Conservation (phyloP, 2,329 filamentous ascomycete genomes). For the Knufia fluminis region DNA sequence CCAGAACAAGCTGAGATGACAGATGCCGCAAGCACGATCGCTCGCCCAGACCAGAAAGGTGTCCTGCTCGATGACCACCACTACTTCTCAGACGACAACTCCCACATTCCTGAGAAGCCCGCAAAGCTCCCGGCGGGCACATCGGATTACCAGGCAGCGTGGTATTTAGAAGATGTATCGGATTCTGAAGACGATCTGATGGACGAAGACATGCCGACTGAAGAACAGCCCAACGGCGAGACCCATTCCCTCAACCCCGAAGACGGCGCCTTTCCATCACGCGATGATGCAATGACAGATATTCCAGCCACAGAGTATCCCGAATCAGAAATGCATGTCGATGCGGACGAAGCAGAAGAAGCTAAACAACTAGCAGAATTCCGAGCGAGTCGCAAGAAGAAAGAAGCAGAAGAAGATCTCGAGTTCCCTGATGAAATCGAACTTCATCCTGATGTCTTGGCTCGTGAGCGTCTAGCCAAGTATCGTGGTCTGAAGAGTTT, state of each 20-base stretch:
- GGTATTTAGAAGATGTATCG: conserved; percentile 77
- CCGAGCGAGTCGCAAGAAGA: conserved; percentile 63
- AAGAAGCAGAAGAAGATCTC: conserved; percentile 77
- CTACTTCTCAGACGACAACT: conserved; percentile 88
- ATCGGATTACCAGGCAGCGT: conserved; percentile 86
- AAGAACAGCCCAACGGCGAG: conserved; percentile 37
- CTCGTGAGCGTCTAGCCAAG: conserved; percentile 71
- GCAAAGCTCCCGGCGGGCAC: conserved; percentile 82
- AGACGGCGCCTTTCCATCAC: conserved; percentile 61
- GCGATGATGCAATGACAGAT: conserved; percentile 56
- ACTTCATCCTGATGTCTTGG: conserved; percentile 75
- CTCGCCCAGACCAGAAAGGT: conserved; percentile 60
- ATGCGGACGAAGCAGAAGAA: conserved; percentile 71
- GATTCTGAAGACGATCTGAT: conserved; percentile 80
- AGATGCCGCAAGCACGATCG: conserved; percentile 50
- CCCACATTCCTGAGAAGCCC: conserved; percentile 49
- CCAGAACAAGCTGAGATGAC: conserved; percentile 78
- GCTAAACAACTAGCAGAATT: conserved; percentile 73
- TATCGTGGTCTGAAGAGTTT: conserved; percentile 91
- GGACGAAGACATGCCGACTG: conserved; percentile 50
- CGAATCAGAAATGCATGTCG: conserved; percentile 84
- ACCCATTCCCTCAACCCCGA: conserved; percentile 53
- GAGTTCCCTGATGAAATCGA: conserved; percentile 98
- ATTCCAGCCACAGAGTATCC: conserved; percentile 79
- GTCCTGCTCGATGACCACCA: conserved; percentile 94